Evolutionary conservation across 2,329 filamentous ascomycete genomes (phyloP).

Genomic region (Diaporthe sp.): DNA sequence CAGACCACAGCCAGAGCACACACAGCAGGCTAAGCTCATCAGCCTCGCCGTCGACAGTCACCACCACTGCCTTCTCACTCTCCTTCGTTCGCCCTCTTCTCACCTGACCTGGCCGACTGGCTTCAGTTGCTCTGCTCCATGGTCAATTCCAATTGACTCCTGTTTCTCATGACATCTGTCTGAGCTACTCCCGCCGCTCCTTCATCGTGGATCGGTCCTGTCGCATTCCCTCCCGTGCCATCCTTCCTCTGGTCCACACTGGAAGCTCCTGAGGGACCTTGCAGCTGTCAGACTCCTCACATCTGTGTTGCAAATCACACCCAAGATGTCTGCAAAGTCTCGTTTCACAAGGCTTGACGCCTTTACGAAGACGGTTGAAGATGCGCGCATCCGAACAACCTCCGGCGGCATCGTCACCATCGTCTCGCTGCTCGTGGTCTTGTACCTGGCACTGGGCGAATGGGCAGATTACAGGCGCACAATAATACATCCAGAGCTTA

Average conservation of each 20-base stretch:
- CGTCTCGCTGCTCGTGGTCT: constrained; percentile 86
- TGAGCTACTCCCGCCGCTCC: constrained; percentile 32
- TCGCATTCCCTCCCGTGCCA: constrained; percentile 18
- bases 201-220: constrained; percentile 25
- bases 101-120: constrained; percentile 17
- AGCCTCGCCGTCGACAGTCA: constrained; percentile 26
- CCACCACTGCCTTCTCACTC: constrained; percentile 6
- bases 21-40: constrained; percentile 15
- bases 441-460: constrained; percentile 94
- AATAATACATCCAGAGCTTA: constrained; percentile 88
- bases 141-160: constrained; percentile 28
- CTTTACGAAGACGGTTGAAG: constrained; percentile 99
- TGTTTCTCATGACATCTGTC: constrained; percentile 3
- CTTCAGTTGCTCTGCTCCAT: constrained; percentile 16
- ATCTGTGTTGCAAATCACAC: neutral
- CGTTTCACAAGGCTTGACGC: constrained; percentile 97
- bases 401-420: constrained; percentile 97
- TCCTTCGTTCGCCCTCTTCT: constrained; percentile 12
- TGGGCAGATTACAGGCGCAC: constrained; percentile 94
- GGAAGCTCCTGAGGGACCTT: constrained; percentile 13
- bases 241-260: neutral
- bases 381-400: constrained; percentile 95
- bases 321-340: constrained; percentile 86
- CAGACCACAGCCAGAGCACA: neutral
- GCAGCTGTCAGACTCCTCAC: neutral